Evolutionary conservation across 1,284 basidiomycete species (phyloP).

Genomic region (Stygiomarasmius scandens): DNA sequence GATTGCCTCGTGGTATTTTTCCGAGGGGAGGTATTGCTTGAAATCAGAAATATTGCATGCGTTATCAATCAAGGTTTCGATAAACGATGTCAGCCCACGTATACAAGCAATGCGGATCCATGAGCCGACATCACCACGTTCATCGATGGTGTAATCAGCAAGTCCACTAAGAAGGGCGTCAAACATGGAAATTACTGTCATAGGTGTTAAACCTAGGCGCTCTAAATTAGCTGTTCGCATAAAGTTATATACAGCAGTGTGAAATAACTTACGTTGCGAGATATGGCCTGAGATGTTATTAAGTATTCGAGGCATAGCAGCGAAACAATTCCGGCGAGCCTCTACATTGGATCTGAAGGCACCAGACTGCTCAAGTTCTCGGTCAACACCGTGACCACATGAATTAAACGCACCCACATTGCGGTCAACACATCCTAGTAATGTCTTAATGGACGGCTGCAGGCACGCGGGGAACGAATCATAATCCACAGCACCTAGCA

Average conservation of each 20-base stretch:
- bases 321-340: constrained; percentile 70
- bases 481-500: constrained; percentile 79
- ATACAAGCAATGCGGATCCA: constrained; percentile 89
- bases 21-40: constrained; percentile 59
- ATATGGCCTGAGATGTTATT: constrained; percentile 47
- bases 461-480: constrained; percentile 54
- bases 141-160: constrained; percentile 90
- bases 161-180: constrained; percentile 67
- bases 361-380: constrained; percentile 38
- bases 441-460: constrained; percentile 52
- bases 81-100: constrained; percentile 57
- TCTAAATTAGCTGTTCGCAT: background rate
- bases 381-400: constrained; percentile 23
- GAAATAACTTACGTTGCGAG: constrained; percentile 45
- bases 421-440: constrained; percentile 60
- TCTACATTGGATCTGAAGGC: constrained; percentile 57
- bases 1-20: constrained; percentile 59
- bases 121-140: constrained; percentile 96
- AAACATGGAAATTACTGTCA: constrained; percentile 46
- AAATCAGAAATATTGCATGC: constrained; percentile 46
- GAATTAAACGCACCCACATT: constrained; percentile 44
- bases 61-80: constrained; percentile 48
- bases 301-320: constrained; percentile 66
- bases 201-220: constrained; percentile 50
- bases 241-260: constrained; percentile 14